Evolutionary conservation across 2,329 filamentous ascomycete genomes (phyloP).

Genomic region (Hymenoscyphus infarciens): DNA sequence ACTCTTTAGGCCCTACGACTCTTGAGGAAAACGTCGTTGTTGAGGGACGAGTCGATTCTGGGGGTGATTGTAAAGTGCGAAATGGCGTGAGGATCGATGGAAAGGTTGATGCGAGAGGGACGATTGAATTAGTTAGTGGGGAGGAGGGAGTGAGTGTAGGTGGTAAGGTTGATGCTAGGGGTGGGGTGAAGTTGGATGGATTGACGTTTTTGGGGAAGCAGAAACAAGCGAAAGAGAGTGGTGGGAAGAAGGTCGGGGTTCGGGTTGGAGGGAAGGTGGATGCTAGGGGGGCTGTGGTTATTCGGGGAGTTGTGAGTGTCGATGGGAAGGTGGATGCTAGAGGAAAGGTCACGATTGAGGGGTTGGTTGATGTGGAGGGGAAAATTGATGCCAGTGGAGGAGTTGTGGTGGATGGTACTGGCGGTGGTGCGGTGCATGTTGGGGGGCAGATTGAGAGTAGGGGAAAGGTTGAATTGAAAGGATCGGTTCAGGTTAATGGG

Average conservation of each 20-base stretch:
- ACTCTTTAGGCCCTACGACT: constrained; percentile 9
- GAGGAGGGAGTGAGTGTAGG: neutral
- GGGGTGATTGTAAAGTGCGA: neutral
- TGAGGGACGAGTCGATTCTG: constrained; percentile 18
- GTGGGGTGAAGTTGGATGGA: constrained; percentile 10
- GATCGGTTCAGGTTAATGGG: constrained; percentile 17
- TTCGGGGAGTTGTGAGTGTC: neutral
- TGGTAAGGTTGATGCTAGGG: neutral
- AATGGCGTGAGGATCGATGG: constrained; percentile 15
- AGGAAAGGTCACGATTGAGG: constrained; percentile 6
- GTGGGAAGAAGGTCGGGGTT: constrained; percentile 16
- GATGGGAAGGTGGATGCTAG: neutral
- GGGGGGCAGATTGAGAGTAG: constrained; percentile 16
- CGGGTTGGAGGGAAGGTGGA: constrained; percentile 10
- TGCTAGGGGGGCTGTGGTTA: constrained; percentile 2
- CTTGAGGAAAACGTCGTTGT: constrained; percentile 19
- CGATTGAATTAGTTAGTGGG: neutral
- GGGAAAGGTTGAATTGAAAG: constrained; percentile 18
- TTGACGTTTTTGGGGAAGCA: constrained; percentile 1
- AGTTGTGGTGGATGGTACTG: neutral
- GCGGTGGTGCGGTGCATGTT: constrained; percentile 11
- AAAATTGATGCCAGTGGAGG: constrained; percentile 17
- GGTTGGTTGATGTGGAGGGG: constrained; percentile 17
- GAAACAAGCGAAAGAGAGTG: neutral
- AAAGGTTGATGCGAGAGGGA: constrained; percentile 1